Conservation (phyloP, 2,329 filamentous ascomycete genomes). For the Penicillium sp. region DNA sequence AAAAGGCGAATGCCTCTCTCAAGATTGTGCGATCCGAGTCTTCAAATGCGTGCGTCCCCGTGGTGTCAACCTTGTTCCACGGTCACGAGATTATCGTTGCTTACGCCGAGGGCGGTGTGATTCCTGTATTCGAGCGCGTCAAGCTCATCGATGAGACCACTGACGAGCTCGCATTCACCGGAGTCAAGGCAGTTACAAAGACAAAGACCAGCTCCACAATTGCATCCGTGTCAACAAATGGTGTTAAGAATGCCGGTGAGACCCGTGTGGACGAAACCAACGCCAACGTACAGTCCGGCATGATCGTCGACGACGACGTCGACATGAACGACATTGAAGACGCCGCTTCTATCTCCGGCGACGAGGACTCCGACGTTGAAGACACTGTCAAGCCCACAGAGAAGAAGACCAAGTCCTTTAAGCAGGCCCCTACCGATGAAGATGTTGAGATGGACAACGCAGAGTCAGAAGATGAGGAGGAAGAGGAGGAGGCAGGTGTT, state of each 20-base stretch:
- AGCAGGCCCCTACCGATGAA: slow-evolving; percentile 29
- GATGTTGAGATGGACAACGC: slow-evolving; percentile 45
- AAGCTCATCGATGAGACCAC: slow-evolving; percentile 48
- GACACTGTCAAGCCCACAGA: slow-evolving; percentile 20
- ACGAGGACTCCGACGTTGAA: slow-evolving; percentile 30
- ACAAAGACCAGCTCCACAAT: slow-evolving; percentile 45
- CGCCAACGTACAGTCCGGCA: slow-evolving; percentile 54
- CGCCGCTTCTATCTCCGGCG: slow-evolving; percentile 26
- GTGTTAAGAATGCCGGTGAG: slow-evolving; percentile 52
- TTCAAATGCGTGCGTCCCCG: slow-evolving; percentile 40
- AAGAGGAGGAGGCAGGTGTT: slow-evolving; percentile 46
- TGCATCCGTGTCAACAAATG: slow-evolving; percentile 54
- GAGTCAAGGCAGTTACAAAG: slow-evolving; percentile 46
- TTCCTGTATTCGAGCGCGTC: slow-evolving; percentile 51
- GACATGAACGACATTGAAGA: slow-evolving; percentile 35
- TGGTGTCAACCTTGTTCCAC: slow-evolving; percentile 48
- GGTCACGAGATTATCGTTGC: slow-evolving; percentile 49
- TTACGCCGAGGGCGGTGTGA: slow-evolving; percentile 52
- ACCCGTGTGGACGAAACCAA: slow-evolving; percentile 60
- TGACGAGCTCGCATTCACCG: slow-evolving; percentile 46
- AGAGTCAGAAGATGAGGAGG: slow-evolving; percentile 29
- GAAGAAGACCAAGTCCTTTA: slow-evolving; percentile 22
- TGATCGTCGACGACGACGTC: slow-evolving; percentile 45
- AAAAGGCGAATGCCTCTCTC: slow-evolving; percentile 47
- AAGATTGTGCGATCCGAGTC: slow-evolving; percentile 47